phyloP scores from a whole-genome alignment of 805 yeast genomes.

The Nakazawaea populi region DNA sequence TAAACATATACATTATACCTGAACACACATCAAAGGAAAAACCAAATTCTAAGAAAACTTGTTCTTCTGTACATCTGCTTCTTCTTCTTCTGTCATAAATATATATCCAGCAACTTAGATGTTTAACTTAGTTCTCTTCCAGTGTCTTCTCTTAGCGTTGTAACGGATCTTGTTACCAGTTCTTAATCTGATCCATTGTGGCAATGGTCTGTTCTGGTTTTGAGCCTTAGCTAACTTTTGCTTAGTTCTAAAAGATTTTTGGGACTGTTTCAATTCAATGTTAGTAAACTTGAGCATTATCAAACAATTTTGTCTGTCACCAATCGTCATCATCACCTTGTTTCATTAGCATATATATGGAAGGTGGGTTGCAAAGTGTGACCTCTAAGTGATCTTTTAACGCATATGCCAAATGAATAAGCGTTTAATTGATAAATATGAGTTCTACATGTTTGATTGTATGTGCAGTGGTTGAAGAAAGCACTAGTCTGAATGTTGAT shows the following conservation, averaged over 20 bases:
- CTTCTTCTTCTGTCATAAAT: slow-evolving; percentile 8
- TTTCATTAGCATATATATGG: background rate
- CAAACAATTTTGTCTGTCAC: no score
- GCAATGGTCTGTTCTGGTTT: slow-evolving; percentile 99
- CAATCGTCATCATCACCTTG: background rate
- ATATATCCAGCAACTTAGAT: slow-evolving; percentile 46
- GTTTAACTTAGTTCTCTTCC: slow-evolving; percentile 99
- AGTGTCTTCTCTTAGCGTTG: slow-evolving; percentile 99
- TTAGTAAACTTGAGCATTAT: background rate
- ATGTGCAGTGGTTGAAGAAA: no score
- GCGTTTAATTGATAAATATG: no score
- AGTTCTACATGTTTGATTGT: no score
- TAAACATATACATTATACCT: background rate
- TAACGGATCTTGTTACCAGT: slow-evolving; percentile 96
- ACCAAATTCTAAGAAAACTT: background rate
- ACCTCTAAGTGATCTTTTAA: no score
- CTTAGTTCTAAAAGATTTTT: slow-evolving; percentile 95
- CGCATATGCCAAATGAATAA: no score
- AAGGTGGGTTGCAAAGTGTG: background rate
- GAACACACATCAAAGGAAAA: slow-evolving; percentile 3
- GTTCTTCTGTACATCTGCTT: background rate
- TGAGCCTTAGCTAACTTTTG: slow-evolving; percentile 98
- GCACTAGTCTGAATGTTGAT: no score
- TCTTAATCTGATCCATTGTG: slow-evolving; percentile 99
- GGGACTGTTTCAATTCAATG: slow-evolving; percentile 47